Evolutionary conservation across 768 basidiomycete genomes (phyloP).

Genomic region (Jaapia argillacea): DNA sequence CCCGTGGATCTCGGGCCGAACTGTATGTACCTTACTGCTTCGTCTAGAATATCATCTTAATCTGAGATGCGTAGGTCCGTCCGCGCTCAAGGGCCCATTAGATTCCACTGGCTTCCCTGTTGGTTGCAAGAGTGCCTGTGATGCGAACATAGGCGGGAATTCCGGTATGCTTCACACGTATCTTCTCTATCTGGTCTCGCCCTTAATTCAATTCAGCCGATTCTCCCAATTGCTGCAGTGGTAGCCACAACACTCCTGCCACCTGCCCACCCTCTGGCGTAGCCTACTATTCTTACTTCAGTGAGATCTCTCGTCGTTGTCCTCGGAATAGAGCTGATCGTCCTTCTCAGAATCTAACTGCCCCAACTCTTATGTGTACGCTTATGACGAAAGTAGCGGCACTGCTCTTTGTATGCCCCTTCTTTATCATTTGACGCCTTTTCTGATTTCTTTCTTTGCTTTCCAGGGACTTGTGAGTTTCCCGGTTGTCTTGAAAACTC

Average conservation of each 20-base stretch:
- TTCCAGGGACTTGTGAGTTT: no score
- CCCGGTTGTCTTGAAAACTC: no score
- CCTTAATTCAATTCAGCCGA: slow-evolving; percentile 21
- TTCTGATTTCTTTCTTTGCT: no score
- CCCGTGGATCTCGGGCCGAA: slow-evolving; percentile 14
- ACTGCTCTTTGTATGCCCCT: slow-evolving; percentile 28
- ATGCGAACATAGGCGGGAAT: slow-evolving; percentile 26
- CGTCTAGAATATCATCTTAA: background rate
- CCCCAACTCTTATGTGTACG: slow-evolving; percentile 23
- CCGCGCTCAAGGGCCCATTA: slow-evolving; percentile 22
- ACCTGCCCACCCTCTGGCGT: slow-evolving; percentile 47
- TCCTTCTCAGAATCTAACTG: slow-evolving; percentile 10
- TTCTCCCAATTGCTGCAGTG: slow-evolving; percentile 59
- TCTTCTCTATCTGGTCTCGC: background rate
- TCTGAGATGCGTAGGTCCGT: slow-evolving; percentile 19
- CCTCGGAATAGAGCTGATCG: background rate
- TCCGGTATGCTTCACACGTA: slow-evolving; percentile 10
- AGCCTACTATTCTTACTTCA: slow-evolving; percentile 36
- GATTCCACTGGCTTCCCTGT: slow-evolving; percentile 25
- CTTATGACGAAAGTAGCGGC: slow-evolving; percentile 20
- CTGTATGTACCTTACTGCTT: slow-evolving; percentile 8
- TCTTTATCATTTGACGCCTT: no score
- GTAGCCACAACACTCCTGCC: slow-evolving; percentile 34
- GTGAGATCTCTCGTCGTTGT: slow-evolving; percentile 13
- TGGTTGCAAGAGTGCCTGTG: slow-evolving; percentile 35